These are phyloP conservation scores for Leccinum incarnatum DNA, from an alignment of 768 basidiomycete genomes.

Conservation along the genomic window DNA sequence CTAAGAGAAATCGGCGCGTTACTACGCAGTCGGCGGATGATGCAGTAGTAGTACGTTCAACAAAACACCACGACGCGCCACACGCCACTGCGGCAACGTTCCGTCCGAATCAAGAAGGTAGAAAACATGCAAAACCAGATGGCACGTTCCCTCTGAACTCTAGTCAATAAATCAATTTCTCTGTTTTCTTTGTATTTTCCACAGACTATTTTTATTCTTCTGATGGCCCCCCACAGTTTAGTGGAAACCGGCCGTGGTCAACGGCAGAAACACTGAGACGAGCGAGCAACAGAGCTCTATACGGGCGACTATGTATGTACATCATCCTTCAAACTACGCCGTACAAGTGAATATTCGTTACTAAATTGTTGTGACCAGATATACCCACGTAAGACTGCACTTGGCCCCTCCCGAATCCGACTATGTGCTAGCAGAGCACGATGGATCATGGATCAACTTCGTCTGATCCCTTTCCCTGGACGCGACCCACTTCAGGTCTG, in stretches of 20 bases:
- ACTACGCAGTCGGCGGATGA: background rate
- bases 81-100: background rate
- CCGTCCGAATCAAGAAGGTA: background rate
- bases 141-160: too few relatives aligned
- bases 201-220: too few relatives aligned
- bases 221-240: background rate
- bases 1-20: conserved; percentile 1
- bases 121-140: too few relatives aligned
- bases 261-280: background rate
- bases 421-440: background rate
- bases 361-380: background rate
- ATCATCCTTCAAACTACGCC: background rate
- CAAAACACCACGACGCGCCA: background rate
- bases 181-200: too few relatives aligned
- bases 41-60: background rate
- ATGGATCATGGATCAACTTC: background rate
- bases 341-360: too few relatives aligned
- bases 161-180: too few relatives aligned
- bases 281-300: too few relatives aligned
- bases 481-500: conserved; percentile 32
- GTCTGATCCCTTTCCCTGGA: conserved; percentile 19
- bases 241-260: background rate
- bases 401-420: background rate
- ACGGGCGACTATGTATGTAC: too few relatives aligned
- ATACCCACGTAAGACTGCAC: background rate